Evolutionary conservation across 495 filamentous ascomycete genomes (phyloP), one percentile per base, ranked within the genome.

Genomic region (Podospora pseudoanserina): DNA sequence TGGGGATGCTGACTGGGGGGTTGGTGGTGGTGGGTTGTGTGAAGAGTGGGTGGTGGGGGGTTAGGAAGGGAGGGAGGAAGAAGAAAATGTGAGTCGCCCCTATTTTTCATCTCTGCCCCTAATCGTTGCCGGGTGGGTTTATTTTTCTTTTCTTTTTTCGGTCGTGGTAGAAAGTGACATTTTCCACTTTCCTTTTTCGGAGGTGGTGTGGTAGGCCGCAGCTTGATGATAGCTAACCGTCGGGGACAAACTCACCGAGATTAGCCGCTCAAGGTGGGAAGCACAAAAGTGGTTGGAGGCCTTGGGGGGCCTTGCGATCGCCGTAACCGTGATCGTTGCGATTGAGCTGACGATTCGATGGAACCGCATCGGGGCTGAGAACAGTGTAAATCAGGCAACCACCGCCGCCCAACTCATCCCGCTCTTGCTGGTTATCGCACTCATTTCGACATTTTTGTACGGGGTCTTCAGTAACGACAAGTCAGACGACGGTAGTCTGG

Each of bases 261-360:
- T 20, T 39, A 63, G 61, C 16, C 61, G 61, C 7, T 63, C 61
- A 39, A 28, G 61, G 32, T 44, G 61, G 61, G 30, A 28, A 63
- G 32, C 32, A 39, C 61, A 63, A 49, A 63, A 63, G 34, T 63
- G 61, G 61, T 19, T 80, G 19, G 72, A 80, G 30, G 71, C 69
- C 5, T 64, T 75, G 13, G 66, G 71, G 69, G 72, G 75, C 60
- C 55, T 80, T 18, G 23, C 70, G 44, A 71, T 79, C 20, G 74
- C 75, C 13, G 60, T 69, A 34, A 59, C 73, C 27, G 64, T 79
- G 30, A 70, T 79, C 23, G 59, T 70, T 11, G 81, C 78, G 15
- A 75, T 75, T 26, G 81, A 83, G 65, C 71, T 80, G 4, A 76
- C 78, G 3, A 79, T 83, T 34, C 16, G 57, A 5, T 83, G 80